phyloP scores from a whole-genome alignment of 169 alveolate species.

The Cryptosporidium viatorum region DNA sequence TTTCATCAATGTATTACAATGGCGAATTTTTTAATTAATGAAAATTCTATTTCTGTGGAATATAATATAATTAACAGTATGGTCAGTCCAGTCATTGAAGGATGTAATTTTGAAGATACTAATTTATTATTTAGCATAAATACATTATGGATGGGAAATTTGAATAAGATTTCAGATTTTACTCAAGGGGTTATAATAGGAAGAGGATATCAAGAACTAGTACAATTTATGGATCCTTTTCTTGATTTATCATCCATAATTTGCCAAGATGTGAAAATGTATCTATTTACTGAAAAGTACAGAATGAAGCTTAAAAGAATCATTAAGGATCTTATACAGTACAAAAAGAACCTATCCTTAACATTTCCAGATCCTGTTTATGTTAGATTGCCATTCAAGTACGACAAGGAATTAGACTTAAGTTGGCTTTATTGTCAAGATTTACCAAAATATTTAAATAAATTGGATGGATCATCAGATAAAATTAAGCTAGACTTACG shows the following conservation, averaged over 20 bases:
- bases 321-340: not conserved
- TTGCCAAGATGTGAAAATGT: conserved; percentile 30
- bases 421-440: conserved; percentile 10
- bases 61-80: not conserved
- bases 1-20: conserved; percentile 48
- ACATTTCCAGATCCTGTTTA: conserved; percentile 14
- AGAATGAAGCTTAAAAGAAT: not conserved
- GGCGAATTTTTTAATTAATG: not conserved
- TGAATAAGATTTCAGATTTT: not conserved
- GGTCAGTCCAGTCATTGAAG: not conserved
- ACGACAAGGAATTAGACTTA: conserved; percentile 1
- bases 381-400: conserved; percentile 30
- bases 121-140: conserved; percentile 1
- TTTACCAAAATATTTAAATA: not conserved
- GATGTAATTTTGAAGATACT: conserved; percentile 2
- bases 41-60: conserved; percentile 1
- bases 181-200: conserved; percentile 26
- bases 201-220: conserved; percentile 39
- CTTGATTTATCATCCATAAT: conserved; percentile 20
- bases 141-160: conserved; percentile 26
- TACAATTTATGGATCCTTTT: conserved; percentile 9
- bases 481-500: conserved; percentile 19
- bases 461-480: not conserved
- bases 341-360: not conserved
- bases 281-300: conserved; percentile 14